Evolutionary conservation across 2,329 filamentous ascomycete genomes (phyloP), one percentile per base, ranked within the genome.

Genomic region (Tolypocladium nubicola): DNA sequence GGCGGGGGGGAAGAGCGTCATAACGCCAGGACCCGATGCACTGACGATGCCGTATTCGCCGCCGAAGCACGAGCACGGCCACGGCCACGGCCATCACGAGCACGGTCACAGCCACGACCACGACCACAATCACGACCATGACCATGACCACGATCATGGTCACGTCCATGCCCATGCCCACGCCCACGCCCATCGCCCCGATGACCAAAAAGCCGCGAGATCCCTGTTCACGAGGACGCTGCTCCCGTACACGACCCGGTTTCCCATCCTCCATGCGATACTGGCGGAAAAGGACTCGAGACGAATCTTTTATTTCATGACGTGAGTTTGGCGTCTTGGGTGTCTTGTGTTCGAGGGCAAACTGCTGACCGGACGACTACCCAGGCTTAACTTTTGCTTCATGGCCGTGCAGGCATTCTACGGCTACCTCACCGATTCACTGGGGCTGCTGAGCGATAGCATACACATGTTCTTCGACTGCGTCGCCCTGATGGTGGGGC

Each of bases 381-480:
- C 9, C 67, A 96, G 90, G 60, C 81, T 99, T 57, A 99, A 99
- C 69, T 91, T 99, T 64, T 80, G 79, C 8, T 99, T 99, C 71
- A 99, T 99, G 94, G 76, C 89, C 39, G 84, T 99, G 1, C 94
- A 99, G 67, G 88, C 92, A 45, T 90, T 93, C 60, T 99, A 99
- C 67, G 94, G 94, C 53, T 95, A 94, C 65, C 75, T 94, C 13
- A 97, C 91, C 4, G 92, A 96, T 63, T 99, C 94, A 0, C 77
- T 99, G 6, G 94, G 94, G 3, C 79, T 99, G n/a, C 82, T 99
- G 21, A 96, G 91, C 63, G 94, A 99, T 72, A 97, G 92, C 66
- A 94, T 99, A 61, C 94, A 99, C 74, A 99, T 99, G 94, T 93
- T 99, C 67, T 97, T 99, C 66, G 94, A 99, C 73, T 99, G 94